Conservation (phyloP, 31 red algal species). For the Bonnemaisonia californica region DNA sequence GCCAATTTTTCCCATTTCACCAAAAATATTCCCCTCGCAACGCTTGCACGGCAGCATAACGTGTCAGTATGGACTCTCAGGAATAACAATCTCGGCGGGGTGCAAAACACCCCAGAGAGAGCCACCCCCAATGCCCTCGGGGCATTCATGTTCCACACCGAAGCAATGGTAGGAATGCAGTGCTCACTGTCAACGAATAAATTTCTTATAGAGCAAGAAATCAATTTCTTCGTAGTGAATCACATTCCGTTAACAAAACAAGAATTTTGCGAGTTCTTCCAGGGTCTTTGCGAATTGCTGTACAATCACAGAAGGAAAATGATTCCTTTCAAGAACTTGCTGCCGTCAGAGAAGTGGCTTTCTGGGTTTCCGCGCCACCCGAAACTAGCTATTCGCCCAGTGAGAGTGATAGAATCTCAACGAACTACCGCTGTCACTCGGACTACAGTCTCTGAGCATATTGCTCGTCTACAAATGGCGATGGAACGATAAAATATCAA, state of each 20-base stretch:
- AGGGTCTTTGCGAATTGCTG: neutral
- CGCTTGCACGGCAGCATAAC: neutral
- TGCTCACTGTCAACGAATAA: neutral
- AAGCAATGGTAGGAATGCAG: neutral
- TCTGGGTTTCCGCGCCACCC: neutral
- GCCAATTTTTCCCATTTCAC: neutral
- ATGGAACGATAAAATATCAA: neutral
- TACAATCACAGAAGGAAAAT: neutral
- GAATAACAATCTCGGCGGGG: neutral
- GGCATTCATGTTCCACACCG: neutral
- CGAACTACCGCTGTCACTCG: neutral
- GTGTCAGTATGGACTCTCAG: neutral
- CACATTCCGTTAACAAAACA: neutral
- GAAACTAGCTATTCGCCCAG: neutral
- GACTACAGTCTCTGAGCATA: neutral
- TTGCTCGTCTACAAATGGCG: neutral
- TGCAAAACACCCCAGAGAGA: too few species aligned
- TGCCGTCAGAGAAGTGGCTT: neutral
- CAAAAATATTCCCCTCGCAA: neutral
- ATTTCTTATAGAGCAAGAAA: neutral
- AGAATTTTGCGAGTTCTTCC: neutral
- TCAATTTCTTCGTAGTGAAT: neutral
- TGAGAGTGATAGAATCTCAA: neutral
- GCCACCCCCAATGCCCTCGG: neutral
- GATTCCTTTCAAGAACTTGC: neutral